Conservation (phyloP, 2,329 filamentous ascomycete genomes). For the Aureobasidium sp. region DNA sequence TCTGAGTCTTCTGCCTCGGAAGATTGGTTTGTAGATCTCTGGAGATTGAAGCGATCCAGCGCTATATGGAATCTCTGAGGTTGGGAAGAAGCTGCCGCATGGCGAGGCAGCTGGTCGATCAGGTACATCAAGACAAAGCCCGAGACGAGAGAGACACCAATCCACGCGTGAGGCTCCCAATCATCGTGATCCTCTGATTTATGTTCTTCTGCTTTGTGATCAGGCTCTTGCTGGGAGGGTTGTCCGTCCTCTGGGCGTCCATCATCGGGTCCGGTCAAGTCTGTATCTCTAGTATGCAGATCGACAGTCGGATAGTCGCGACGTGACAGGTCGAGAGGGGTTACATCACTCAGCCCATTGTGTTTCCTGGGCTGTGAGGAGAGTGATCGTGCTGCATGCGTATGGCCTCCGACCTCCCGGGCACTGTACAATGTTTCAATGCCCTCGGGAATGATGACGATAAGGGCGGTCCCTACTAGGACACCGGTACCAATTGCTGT, state of each 20-base stretch:
- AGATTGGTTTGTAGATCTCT: conserved; percentile 10
- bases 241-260: conserved; percentile 14
- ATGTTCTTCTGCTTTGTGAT: not conserved
- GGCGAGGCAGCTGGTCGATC: conserved; percentile 75
- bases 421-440: conserved; percentile 78
- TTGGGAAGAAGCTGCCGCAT: conserved; percentile 51
- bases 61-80: conserved; percentile 78
- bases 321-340: not conserved
- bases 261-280: conserved; percentile 27
- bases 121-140: conserved; percentile 97
- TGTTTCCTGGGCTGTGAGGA: not conserved
- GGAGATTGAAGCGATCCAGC: conserved; percentile 48
- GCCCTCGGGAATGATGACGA: conserved; percentile 96
- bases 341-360: not conserved
- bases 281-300: not conserved
- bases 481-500: conserved; percentile 91
- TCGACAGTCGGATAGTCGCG: not conserved
- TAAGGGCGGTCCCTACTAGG: conserved; percentile 86
- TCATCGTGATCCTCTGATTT: conserved; percentile 25
- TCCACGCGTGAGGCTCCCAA: conserved; percentile 62
- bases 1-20: conserved; percentile 21
- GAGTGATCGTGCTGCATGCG: conserved; percentile 13
- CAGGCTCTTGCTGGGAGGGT: not conserved
- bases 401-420: conserved; percentile 21
- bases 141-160: conserved; percentile 77